Evolutionary conservation across 202 grass and related monocot species (phyloP), one percentile per base, ranked within the genome.

Genomic region (Carex arenaria): DNA sequence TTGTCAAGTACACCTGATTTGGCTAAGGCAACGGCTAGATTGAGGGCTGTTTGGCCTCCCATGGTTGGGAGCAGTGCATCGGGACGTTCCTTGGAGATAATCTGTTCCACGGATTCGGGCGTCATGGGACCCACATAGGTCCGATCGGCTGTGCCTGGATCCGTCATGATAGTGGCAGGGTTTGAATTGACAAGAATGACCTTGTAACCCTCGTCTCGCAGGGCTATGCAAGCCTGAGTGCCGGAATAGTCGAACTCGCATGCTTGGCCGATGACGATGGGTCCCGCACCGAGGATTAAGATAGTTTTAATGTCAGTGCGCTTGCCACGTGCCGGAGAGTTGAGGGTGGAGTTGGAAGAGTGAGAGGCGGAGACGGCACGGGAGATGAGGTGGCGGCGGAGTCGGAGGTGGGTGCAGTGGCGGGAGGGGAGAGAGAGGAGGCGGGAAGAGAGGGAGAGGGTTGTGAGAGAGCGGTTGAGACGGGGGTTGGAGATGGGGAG

Each of bases 231-330:
- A 28, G 95, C 95, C 86, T 98, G 95, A 78, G 95, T 98, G 11
- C 95, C 91, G 2, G 93, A 98, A 88, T 98, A 98, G 88, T 98
- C 95, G 90, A 98, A 98, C 86, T 98, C 96, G 85, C 96, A 98
- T 31, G 96, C 96, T 88, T 95, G 93, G 3, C 93, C 93, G 67
- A 98, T 98, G 40, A 98, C 93, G 56, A 98, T 98, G 0, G 95
- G 96, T 31, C 96, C 96, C 0, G 96, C 96, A 28, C 96, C 96
- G 4, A 95, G 96, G 30, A 98, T 92, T 85, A 98, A 86, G 31
- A 98, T 98, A 85, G 92, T 98, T 73, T 90, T 93, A 52, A 98
- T 92, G 72, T 90, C 96, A 38, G 86, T 88, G 7, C 92, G 89
- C 68, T 85, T 89, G 2, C 88, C 83, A 65, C 85, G 74, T 30